Base-by-base conservation (phyloP, 768 basidiomycete genomes). In the Lactarius hatsudake region DNA sequence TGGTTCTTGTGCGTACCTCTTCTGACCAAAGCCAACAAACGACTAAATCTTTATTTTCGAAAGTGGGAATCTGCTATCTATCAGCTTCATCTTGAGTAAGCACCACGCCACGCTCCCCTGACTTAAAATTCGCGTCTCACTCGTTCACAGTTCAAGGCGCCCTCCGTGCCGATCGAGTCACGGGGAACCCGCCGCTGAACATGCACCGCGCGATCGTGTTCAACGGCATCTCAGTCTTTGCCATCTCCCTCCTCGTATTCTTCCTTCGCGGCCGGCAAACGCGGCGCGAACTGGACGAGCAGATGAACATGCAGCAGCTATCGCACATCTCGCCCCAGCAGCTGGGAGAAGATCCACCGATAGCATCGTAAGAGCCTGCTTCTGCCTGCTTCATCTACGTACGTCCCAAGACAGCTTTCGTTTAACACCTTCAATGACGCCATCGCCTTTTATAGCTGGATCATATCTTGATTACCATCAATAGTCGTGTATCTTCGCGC, bases 181-280 rank as follows among this genome's bases (percentile, higher is more conserved):
- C 81, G 43, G 90, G 87, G 18, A 74, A 81, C 56, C 92, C 91
- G 1, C 91, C 93, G 1, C 77, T 85, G 36, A 90, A 91, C 75
- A 91, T 94, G 90, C 84, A 76, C 40, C 78, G 80, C 13, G 84
- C 85, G 3, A 76, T 91, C 53, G 86, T 94, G 32, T 85, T 94
- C 73, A 84, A 88, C 34, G 91, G 85, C 3, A 75, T 78, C 0
- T 70, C 87, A 51, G 79, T 86, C 3, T 69, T 83, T 65, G 75
- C 68, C 2, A 73, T 80, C 13, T 78, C 80, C 40, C 62, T 73
- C 10, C 64, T 78, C 7, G 74, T 89, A 1, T 82, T 87, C 72
- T 77, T 87, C 54, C 62, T 90, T 34, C 79, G 77, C 32, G 90
- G 90, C 3, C 78, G 79, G 67, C 90, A 93, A 74, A 82, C 77